Evolutionary conservation across 257 asterid species (phyloP).

Genomic region (Catharanthus roseus): DNA sequence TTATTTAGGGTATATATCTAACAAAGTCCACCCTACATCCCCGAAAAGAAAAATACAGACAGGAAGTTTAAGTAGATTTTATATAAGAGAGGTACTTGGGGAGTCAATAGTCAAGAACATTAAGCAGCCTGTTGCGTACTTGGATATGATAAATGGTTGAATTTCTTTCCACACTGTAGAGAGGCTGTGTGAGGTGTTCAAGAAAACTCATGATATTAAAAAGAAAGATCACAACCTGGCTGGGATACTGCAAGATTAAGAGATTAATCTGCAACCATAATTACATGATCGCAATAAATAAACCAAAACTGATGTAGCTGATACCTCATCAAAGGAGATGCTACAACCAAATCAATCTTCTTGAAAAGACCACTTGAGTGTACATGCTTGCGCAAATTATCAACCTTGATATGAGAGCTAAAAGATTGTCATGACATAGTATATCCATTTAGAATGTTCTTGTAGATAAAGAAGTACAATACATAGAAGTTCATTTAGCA

Average conservation of each 20-base stretch:
- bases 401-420: conserved; percentile 55
- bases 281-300: neutral
- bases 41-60: neutral
- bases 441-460: neutral
- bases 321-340: conserved; percentile 88
- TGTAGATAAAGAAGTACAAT: neutral
- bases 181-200: neutral
- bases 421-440: conserved; percentile 7
- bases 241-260: neutral
- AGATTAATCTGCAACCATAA: neutral
- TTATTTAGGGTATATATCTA: neutral
- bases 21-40: neutral
- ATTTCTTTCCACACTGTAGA: conserved; percentile 1
- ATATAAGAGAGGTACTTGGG: neutral
- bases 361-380: conserved; percentile 65
- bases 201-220: neutral
- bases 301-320: conserved; percentile 6
- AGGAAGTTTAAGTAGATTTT: neutral
- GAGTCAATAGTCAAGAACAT: neutral
- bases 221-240: neutral
- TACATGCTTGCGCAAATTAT: conserved; percentile 79
- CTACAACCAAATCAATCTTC: conserved; percentile 72
- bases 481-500: neutral
- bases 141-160: neutral
- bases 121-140: neutral